Base-by-base conservation (phyloP, 495 filamentous ascomycete genomes). In the Aspergillus ostianus region DNA sequence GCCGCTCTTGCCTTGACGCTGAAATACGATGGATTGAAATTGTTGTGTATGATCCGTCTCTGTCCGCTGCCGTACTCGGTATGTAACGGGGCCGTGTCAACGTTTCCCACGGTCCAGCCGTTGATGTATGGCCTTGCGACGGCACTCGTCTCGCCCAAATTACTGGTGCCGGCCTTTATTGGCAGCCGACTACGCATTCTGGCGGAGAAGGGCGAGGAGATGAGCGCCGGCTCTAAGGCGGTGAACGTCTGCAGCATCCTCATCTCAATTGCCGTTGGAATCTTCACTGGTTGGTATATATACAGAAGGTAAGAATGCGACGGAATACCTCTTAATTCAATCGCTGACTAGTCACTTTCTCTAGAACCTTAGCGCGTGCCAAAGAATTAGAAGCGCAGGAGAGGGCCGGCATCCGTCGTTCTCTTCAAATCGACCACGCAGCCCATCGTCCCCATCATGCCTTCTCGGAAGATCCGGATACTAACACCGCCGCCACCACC, bases 61-160 rank as follows among this genome's bases (percentile, higher is more conserved):
- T 97, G 94, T 60, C 94, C 94, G 21, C 72, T 98, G 59, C 94
- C 94, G n/a, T 98, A 96, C 70, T 93, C 90, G 21, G 77, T 97
- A 57, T 92, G 90, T 65, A 98, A 98, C 67, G 94, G 92, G 19
- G 96, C 94, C 21, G 84, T 98, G 27, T 90, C 91, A 19, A 97
- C 93, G 2, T 92, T 98, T 63, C 92, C 90, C 2, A 96, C 91
- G 7, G 90, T 98, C 7, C 80, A 85, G 51, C 87, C 89, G 17
- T 72, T 82, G 70, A 82, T 81, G 63, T 98, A 95, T 70, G 89
- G 85, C 30, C 66, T 89, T 44, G 93, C 95, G 0, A 98, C 94
- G 7, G 87, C 90, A 1, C 72, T 89, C 15, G 81, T 87, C 12
- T 80, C 83, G 0, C 94, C 94, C 10, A 97, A 97, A 68, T 78